Percentiles rank a stretch among this genome's conserved stretches.
These are phyloP conservation scores for Pezicula neosporulosa DNA, from an alignment of 2,329 filamentous ascomycete species.

Conservation along the genomic window DNA sequence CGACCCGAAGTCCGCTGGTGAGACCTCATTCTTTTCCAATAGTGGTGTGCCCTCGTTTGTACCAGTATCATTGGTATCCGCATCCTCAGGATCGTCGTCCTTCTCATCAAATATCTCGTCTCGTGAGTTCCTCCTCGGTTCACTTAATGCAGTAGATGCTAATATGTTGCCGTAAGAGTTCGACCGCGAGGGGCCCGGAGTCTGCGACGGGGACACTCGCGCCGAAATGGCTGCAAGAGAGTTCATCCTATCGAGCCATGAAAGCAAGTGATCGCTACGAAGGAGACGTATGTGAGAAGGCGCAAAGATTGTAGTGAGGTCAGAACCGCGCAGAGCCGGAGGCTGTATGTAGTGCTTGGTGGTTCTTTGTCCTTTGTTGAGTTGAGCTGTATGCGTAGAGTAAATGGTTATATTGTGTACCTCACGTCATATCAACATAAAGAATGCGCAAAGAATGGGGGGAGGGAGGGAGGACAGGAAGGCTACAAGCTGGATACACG, in stretches of 20 bases:
- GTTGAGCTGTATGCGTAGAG: background rate
- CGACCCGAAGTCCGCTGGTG: constrained; percentile 32
- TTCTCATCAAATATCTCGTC: constrained; percentile 37
- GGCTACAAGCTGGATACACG: background rate
- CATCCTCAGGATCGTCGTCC: constrained; percentile 34
- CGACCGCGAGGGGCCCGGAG: constrained; percentile 52
- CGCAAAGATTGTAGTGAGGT: background rate
- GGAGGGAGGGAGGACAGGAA: background rate
- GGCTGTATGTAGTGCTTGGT: background rate
- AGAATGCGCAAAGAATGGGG: background rate
- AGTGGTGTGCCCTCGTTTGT: constrained; percentile 69
- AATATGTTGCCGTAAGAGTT: constrained; percentile 51
- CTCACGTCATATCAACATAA: constrained; percentile 1
- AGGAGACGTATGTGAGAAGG: background rate
- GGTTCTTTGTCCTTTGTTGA: background rate
- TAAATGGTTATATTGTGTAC: background rate
- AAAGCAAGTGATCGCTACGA: constrained; percentile 14
- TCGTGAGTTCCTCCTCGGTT: constrained; percentile 27
- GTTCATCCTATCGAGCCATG: constrained; percentile 74
- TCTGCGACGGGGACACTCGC: constrained; percentile 65
- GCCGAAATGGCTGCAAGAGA: constrained; percentile 91
- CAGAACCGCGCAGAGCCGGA: background rate
- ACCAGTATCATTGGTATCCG: constrained; percentile 16
- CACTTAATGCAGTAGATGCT: constrained; percentile 15
- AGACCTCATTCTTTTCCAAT: constrained; percentile 39